A percentile compares a stretch with the other conserved stretches of the same genome.
Conservation (phyloP, 2,329 filamentous ascomycete genomes). For the Cytospora schulzeri region DNA sequence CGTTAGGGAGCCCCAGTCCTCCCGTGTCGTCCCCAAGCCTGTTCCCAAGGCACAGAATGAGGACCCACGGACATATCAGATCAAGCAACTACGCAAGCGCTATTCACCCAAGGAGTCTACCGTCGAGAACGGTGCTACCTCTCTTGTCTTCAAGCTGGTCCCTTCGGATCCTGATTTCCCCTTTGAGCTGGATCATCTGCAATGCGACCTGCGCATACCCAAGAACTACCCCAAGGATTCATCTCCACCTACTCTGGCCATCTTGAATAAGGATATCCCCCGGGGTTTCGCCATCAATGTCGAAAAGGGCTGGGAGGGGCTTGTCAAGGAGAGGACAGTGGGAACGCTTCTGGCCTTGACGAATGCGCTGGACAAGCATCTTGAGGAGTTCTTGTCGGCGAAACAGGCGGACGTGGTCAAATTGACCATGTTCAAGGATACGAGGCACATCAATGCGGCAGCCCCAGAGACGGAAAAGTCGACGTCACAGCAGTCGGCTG, state of each 20-base stretch:
- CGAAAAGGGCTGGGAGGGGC: conserved; percentile 69
- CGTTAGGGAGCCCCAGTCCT: conserved; percentile 45
- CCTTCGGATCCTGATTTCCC: conserved; percentile 85
- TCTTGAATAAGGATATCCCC: conserved; percentile 48
- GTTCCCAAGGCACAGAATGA: conserved; percentile 64
- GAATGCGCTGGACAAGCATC: conserved; percentile 70
- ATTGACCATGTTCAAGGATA: conserved; percentile 63
- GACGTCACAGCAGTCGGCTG: neutral
- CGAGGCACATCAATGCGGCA: conserved; percentile 45
- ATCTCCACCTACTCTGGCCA: conserved; percentile 17
- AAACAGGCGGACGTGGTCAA: conserved; percentile 74
- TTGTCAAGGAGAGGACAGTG: conserved; percentile 58
- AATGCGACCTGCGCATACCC: conserved; percentile 70
- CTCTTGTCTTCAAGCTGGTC: conserved; percentile 64
- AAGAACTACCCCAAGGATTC: conserved; percentile 56
- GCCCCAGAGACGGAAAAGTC: conserved; percentile 19
- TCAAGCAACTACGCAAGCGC: conserved; percentile 71
- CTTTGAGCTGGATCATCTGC: conserved; percentile 70
- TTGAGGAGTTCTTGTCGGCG: conserved; percentile 70
- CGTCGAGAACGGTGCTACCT: conserved; percentile 48
- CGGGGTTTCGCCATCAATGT: conserved; percentile 74
- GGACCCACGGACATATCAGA: conserved; percentile 73
- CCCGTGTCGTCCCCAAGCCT: conserved; percentile 64
- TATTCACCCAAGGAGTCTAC: conserved; percentile 55
- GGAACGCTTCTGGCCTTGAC: conserved; percentile 66